phyloP scores from a whole-genome alignment of 1,139 yeast species.

The Diutina rugosa region DNA sequence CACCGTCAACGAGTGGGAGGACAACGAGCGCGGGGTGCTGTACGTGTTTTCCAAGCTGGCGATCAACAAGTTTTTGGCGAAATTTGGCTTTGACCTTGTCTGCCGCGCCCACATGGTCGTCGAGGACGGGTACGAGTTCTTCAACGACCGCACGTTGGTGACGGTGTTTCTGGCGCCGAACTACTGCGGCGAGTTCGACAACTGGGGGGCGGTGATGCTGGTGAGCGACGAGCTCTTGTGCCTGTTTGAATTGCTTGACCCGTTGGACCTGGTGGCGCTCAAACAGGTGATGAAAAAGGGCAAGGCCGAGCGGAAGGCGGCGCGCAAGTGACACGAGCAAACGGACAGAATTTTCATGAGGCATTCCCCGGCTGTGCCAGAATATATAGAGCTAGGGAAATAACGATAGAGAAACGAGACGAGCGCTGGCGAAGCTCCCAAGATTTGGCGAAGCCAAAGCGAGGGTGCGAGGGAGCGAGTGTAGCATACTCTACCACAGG shows the following conservation, averaged over 20 bases:
- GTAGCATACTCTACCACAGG: no score
- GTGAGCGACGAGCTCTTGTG: constrained; percentile 87
- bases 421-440: no score
- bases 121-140: constrained; percentile 96
- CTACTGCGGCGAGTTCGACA: constrained; percentile 96
- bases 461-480: no score
- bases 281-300: constrained; percentile 89
- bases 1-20: constrained; percentile 93
- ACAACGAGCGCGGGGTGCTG: constrained; percentile 95
- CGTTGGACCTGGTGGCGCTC: constrained; percentile 83
- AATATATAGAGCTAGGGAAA: not conserved
- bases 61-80: constrained; percentile 74
- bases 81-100: constrained; percentile 86
- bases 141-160: constrained; percentile 83
- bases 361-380: not conserved
- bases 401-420: not conserved
- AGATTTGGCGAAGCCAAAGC: no score
- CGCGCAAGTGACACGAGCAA: not conserved
- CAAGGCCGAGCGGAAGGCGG: constrained; percentile 53
- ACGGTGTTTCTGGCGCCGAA: constrained; percentile 96
- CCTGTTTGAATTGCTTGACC: constrained; percentile 85
- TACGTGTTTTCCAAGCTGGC: constrained; percentile 91
- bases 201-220: constrained; percentile 99
- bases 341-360: not conserved
- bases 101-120: constrained; percentile 99